Evolutionary conservation across 1,284 basidiomycete genomes (phyloP).

Genomic region (Malassezia nana): DNA sequence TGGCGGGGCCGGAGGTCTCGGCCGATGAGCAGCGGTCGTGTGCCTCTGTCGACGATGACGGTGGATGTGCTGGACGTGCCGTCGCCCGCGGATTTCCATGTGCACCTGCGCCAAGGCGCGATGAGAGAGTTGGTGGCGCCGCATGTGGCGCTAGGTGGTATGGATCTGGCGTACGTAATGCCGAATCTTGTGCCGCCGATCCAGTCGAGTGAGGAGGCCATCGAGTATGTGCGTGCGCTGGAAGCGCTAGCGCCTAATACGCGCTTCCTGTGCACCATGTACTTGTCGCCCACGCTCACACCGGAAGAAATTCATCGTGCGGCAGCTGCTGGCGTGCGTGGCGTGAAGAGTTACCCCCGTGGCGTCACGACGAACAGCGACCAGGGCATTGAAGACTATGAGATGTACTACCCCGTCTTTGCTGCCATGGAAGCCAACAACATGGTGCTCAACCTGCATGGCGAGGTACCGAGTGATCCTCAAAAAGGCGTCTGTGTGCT

Average conservation of each 20-base stretch:
- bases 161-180: slow-evolving; percentile 92
- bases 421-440: slow-evolving; percentile 84
- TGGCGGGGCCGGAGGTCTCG: neutral
- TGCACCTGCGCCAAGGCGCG: slow-evolving; percentile 82
- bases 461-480: slow-evolving; percentile 87
- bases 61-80: slow-evolving; percentile 16
- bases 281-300: slow-evolving; percentile 80
- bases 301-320: slow-evolving; percentile 84
- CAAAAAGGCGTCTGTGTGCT: slow-evolving; percentile 75
- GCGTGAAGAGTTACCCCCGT: slow-evolving; percentile 92
- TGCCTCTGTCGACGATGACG: neutral
- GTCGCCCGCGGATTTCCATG: slow-evolving; percentile 62
- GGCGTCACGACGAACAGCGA: slow-evolving; percentile 98
- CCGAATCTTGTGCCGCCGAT: slow-evolving; percentile 91
- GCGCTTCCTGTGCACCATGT: slow-evolving; percentile 90
- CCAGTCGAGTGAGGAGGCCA: slow-evolving; percentile 69
- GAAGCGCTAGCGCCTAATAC: slow-evolving; percentile 65
- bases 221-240: slow-evolving; percentile 69
- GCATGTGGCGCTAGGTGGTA: slow-evolving; percentile 80
- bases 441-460: slow-evolving; percentile 93
- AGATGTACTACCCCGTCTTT: slow-evolving; percentile 86
- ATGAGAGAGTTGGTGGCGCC: slow-evolving; percentile 70
- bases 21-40: slow-evolving; percentile 6
- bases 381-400: slow-evolving; percentile 91
- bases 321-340: slow-evolving; percentile 46